A percentile compares a stretch with the other conserved stretches of the same genome.
Evolutionary conservation across 2,329 filamentous ascomycete genomes (phyloP).

Genomic region (Trichoderma atrobrunneum): DNA sequence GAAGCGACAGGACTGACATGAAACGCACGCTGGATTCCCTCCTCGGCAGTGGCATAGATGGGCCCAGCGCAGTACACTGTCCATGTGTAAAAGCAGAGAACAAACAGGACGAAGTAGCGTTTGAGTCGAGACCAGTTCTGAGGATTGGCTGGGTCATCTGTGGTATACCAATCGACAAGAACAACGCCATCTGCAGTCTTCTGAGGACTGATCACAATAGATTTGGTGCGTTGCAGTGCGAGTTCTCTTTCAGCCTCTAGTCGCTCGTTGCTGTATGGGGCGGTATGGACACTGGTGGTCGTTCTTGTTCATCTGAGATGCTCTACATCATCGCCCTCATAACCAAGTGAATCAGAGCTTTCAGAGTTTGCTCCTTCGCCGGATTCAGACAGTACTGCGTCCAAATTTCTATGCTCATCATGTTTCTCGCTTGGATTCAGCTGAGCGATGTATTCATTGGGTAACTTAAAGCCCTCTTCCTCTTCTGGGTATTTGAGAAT

Average conservation of each 20-base stretch:
- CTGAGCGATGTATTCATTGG: not conserved
- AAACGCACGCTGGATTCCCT: not conserved
- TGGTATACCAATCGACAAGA: slow-evolving; percentile 20
- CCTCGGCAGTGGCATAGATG: not conserved
- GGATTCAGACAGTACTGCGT: not conserved
- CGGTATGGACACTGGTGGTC: not conserved
- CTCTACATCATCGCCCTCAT: not conserved
- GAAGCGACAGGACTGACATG: not conserved
- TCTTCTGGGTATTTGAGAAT: slow-evolving; percentile 1
- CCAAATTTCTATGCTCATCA: not conserved
- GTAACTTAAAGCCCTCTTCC: not conserved
- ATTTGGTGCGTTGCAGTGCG: not conserved
- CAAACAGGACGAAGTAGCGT: slow-evolving; percentile 9
- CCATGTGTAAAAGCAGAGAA: not conserved
- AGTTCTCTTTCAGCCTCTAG: not conserved
- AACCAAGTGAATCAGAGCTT: not conserved
- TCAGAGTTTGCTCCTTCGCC: not conserved
- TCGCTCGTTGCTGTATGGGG: not conserved
- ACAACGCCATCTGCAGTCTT: slow-evolving; percentile 13
- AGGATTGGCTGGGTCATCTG: slow-evolving; percentile 17
- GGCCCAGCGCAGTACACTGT: slow-evolving; percentile 1
- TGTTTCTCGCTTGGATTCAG: not conserved
- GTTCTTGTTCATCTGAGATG: not conserved
- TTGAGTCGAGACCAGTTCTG: slow-evolving; percentile 14
- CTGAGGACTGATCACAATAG: not conserved